Evolutionary conservation across 352 stramenopile genomes (phyloP), one percentile per base, ranked within the genome.

Genomic region (Globisporangium rhizosaccharum): DNA sequence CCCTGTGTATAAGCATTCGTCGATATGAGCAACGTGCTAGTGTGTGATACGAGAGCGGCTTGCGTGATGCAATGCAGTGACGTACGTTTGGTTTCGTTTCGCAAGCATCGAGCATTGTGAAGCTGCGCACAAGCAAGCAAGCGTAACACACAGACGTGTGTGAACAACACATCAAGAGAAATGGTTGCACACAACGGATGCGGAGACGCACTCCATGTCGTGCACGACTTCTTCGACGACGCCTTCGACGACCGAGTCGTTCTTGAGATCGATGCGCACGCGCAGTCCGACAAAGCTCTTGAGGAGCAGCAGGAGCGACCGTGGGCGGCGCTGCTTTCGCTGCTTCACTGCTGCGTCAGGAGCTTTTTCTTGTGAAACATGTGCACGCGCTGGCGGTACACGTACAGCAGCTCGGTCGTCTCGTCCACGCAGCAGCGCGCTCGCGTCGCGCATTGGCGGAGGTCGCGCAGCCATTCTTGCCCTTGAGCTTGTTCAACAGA

Each of bases 211-310:
- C 80, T 95, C 86, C 86, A 95, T 95, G 62, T 92, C 84, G 57
- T 87, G 66, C 37, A 92, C 69, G 18, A 95, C 86, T 60, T 95
- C 86, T 57, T 92, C 72, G 42, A 95, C 83, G 11, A 90, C 61
- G 17, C 86, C 85, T 51, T 91, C 81, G 39, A 95, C 48, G n/a
- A 83, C 58, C 18, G 67, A 83, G 60, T 95, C 86, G 49, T 92
- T 93, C 63, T 95, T 95, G 17, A 93, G 67, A 33, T 95, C 80
- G 44, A 93, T 85, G 36, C 76, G 80, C 51, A 94, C 80, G 47
- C 83, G 82, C 63, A 94, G 65, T 14, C 84, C 81, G 56, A 88
- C 73, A 54, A 95, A 81, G 61, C 84, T 95, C 68, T 95, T 92
- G 39, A 95, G 72, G 53, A 94, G 62, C 51, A 95, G 56, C 47